A percentile compares a stretch with the other conserved stretches of the same genome.
Conservation (phyloP, 306 rosid genomes). For the Cucumis hystrix region DNA sequence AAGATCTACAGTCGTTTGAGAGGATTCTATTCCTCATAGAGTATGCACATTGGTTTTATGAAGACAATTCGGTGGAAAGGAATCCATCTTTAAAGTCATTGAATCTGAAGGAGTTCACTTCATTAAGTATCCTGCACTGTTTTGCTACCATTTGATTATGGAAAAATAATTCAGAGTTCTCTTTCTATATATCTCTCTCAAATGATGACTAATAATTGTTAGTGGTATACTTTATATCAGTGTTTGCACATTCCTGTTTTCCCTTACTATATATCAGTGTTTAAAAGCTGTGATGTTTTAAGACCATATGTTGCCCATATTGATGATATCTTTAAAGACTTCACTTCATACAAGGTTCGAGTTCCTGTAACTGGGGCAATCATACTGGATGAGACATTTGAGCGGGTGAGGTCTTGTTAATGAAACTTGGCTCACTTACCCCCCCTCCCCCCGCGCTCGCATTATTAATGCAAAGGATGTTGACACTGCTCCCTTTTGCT, state of each 20-base stretch:
- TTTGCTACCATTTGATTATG: not conserved
- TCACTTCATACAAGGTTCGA: conserved; percentile 92
- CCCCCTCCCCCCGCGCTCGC: not conserved
- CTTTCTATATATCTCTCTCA: not conserved
- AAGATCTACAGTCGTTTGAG: conserved; percentile 95
- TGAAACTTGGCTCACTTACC: not conserved
- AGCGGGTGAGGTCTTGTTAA: conserved; percentile 63
- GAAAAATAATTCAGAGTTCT: not conserved
- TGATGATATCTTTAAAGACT: conserved; percentile 93
- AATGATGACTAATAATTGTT: not conserved
- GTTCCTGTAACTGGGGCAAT: conserved; percentile 98
- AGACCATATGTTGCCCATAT: conserved; percentile 88
- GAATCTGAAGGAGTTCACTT: conserved; percentile 86
- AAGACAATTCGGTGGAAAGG: conserved; percentile 90
- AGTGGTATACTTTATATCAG: not conserved
- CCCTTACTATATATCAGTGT: conserved; percentile 59
- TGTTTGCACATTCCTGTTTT: not conserved
- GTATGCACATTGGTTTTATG: conserved; percentile 99
- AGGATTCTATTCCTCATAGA: conserved; percentile 89
- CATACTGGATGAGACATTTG: conserved; percentile 84
- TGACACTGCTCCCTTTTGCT: not conserved
- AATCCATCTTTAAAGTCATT: conserved; percentile 88
- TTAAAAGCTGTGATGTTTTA: conserved; percentile 84
- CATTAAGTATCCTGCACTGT: conserved; percentile 25
- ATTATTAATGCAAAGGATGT: not conserved